Evolutionary conservation across 257 asterid species (phyloP).

Genomic region (Nicotiana sylvestris): DNA sequence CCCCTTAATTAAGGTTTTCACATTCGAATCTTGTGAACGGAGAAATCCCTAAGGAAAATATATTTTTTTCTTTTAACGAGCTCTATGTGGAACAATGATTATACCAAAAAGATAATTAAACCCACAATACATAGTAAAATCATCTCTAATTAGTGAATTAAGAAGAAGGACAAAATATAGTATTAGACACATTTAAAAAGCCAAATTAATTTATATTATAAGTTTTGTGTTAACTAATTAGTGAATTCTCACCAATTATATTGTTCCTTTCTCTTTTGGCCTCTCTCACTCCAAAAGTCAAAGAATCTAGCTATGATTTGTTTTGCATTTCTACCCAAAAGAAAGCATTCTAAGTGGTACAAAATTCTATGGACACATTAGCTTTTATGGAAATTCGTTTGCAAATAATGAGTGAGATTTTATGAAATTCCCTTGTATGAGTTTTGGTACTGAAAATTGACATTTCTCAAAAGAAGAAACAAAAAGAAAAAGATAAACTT

Average conservation of each 20-base stretch:
- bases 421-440: background rate
- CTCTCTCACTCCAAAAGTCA: background rate
- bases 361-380: background rate
- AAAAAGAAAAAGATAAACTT: background rate
- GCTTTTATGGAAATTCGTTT: background rate
- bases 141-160: too few species aligned
- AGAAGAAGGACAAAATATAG: too few species aligned
- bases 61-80: too few species aligned
- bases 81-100: too few species aligned
- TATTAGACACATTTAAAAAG: background rate
- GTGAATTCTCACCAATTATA: background rate
- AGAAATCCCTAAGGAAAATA: rapidly evolving
- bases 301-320: background rate
- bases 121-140: too few species aligned
- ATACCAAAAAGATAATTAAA: background rate
- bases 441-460: background rate
- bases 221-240: too few species aligned
- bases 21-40: too few species aligned
- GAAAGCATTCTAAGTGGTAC: background rate
- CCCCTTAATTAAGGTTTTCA: too few species aligned
- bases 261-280: background rate
- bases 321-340: background rate
- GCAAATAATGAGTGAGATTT: background rate
- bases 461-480: background rate
- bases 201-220: background rate